phyloP scores from a whole-genome alignment of 192 early-diverging fungal species.

The Coemansia sp. region DNA sequence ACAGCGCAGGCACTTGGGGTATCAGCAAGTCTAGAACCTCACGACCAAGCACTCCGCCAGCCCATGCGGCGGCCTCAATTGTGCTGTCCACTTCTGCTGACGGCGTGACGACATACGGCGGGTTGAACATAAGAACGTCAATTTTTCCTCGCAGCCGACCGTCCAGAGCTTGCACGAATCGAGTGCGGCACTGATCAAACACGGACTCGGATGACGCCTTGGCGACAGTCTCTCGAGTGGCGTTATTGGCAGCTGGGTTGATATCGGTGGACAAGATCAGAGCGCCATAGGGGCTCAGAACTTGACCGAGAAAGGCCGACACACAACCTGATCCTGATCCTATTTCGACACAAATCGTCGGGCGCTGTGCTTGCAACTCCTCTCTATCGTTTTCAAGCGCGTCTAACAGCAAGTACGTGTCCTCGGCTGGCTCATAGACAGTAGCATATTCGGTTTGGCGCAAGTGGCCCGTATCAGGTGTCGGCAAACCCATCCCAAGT shows the following conservation, averaged over 20 bases:
- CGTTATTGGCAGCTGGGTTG: slow-evolving; percentile 71
- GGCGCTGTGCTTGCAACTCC: slow-evolving; percentile 58
- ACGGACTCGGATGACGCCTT: slow-evolving; percentile 49
- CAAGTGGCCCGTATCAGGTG: slow-evolving; percentile 78
- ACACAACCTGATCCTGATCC: slow-evolving; percentile 89
- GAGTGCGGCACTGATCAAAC: slow-evolving; percentile 68
- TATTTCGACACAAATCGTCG: slow-evolving; percentile 82
- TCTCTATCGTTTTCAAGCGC: slow-evolving; percentile 79
- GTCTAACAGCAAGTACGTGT: slow-evolving; percentile 92
- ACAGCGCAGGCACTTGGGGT: slow-evolving; percentile 68
- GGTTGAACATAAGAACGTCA: slow-evolving; percentile 91
- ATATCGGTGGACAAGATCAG: slow-evolving; percentile 77
- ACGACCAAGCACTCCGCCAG: slow-evolving; percentile 88
- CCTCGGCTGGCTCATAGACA: slow-evolving; percentile 93
- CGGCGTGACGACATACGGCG: slow-evolving; percentile 92
- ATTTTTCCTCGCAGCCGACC: slow-evolving; percentile 59
- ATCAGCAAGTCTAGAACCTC: slow-evolving; percentile 83
- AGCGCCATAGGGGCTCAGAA: slow-evolving; percentile 18
- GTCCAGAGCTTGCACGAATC: slow-evolving; percentile 62
- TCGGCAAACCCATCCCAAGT: slow-evolving; percentile 60
- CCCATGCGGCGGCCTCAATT: slow-evolving; percentile 84
- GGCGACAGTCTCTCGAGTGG: slow-evolving; percentile 67
- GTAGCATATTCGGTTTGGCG: slow-evolving; percentile 61
- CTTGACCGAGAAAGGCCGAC: slow-evolving; percentile 71
- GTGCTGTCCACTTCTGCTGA: slow-evolving; percentile 67